A percentile compares a stretch with the other conserved stretches of the same genome.
Conservation (phyloP, 1,284 basidiomycete genomes). For the Ganoderma lingzhi region DNA sequence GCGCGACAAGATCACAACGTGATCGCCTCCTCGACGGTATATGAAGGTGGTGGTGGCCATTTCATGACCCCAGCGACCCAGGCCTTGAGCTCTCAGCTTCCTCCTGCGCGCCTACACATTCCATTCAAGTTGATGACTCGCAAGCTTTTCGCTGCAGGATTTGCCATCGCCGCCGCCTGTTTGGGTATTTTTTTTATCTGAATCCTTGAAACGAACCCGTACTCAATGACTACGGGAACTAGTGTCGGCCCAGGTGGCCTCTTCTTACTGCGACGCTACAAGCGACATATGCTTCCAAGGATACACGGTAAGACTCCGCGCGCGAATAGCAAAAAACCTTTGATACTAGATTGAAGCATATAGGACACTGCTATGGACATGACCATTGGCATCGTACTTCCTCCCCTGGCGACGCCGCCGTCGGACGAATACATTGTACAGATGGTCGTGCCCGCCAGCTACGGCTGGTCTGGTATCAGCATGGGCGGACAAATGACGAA, state of each 20-base stretch:
- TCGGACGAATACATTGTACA: constrained; percentile 41
- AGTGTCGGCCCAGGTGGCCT: constrained; percentile 36
- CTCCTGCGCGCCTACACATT: not conserved
- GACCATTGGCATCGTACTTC: constrained; percentile 40
- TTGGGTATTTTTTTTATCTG: constrained; percentile 20
- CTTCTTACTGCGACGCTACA: constrained; percentile 38
- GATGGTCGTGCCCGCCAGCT: constrained; percentile 37
- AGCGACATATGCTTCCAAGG: constrained; percentile 41
- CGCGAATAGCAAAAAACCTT: not conserved
- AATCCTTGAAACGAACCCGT: not conserved
- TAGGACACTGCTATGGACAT: constrained; percentile 39
- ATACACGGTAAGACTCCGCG: constrained; percentile 31
- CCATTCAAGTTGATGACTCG: constrained; percentile 10
- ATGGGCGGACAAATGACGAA: constrained; percentile 41
- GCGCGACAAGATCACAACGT: not conserved
- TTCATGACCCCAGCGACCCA: not conserved
- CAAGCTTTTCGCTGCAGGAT: constrained; percentile 13
- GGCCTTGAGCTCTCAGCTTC: not conserved
- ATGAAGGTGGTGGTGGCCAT: constrained; percentile 11
- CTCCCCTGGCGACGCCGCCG: constrained; percentile 36
- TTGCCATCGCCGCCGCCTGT: constrained; percentile 17
- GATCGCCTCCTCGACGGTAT: constrained; percentile 10
- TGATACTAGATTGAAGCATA: not conserved
- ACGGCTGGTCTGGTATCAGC: constrained; percentile 41
- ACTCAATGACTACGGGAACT: not conserved